phyloP scores from a whole-genome alignment of 2,329 filamentous ascomycete genomes.

The Hirsutella rhossiliensis region DNA sequence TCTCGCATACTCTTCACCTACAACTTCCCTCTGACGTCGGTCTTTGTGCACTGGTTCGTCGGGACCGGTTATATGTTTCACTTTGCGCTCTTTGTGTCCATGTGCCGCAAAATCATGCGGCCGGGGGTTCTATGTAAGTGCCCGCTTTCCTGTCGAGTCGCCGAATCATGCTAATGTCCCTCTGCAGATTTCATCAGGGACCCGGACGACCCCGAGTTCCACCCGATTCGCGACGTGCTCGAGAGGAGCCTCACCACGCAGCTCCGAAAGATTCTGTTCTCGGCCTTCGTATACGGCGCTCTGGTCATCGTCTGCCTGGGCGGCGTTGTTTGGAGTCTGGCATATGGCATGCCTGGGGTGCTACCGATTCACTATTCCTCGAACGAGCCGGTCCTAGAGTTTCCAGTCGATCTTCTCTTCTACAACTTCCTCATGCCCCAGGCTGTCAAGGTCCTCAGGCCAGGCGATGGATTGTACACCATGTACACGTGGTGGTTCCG shows the following conservation, averaged over 20 bases:
- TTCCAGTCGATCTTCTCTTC: conserved; percentile 85
- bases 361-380: conserved; percentile 90
- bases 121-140: conserved; percentile 79
- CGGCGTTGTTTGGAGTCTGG: conserved; percentile 88
- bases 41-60: conserved; percentile 98
- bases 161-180: conserved; percentile 5
- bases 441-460: conserved; percentile 71
- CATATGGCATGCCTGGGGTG: conserved; percentile 53
- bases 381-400: conserved; percentile 84
- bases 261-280: conserved; percentile 91
- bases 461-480: conserved; percentile 68
- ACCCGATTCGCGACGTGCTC: conserved; percentile 90
- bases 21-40: conserved; percentile 72
- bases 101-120: conserved; percentile 97
- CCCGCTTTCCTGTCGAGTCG: neutral
- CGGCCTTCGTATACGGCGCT: conserved; percentile 87
- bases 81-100: conserved; percentile 94
- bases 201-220: conserved; percentile 95
- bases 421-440: conserved; percentile 95
- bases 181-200: conserved; percentile 82
- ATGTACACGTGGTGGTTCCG: conserved; percentile 98
- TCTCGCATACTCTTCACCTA: conserved; percentile 70
- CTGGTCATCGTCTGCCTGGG: conserved; percentile 88
- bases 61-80: conserved; percentile 99
- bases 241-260: conserved; percentile 88